Evolutionary conservation across 2,329 filamentous ascomycete genomes (phyloP).

Genomic region (Fusarium marasasianum): DNA sequence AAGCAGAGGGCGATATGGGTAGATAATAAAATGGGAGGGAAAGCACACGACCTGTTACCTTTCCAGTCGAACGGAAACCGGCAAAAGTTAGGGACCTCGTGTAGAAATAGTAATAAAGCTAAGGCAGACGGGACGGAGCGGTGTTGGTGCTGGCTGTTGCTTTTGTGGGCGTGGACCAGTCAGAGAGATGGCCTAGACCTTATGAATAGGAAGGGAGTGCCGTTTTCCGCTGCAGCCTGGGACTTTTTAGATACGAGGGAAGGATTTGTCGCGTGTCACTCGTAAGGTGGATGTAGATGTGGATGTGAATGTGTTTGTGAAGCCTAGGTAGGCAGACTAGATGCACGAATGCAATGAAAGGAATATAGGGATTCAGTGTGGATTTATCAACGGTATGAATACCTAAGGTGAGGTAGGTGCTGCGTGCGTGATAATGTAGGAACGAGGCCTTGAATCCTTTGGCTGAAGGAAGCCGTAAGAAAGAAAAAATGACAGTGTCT

Average conservation of each 20-base stretch:
- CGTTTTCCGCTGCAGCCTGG: constrained; percentile 26
- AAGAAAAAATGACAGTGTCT: neutral
- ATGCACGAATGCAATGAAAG: neutral
- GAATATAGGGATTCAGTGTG: neutral
- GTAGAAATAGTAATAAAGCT: constrained; percentile 17
- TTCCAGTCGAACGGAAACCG: constrained; percentile 41
- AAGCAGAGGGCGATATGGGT: neutral
- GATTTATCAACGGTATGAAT: neutral
- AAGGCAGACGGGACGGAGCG: constrained; percentile 26
- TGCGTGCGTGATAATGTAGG: neutral
- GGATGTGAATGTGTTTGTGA: neutral
- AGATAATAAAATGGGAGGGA: constrained; percentile 12
- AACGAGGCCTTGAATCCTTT: neutral
- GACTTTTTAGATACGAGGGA: constrained; percentile 17
- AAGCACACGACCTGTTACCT: constrained; percentile 54
- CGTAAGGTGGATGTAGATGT: neutral
- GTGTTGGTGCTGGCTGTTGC: constrained; percentile 14
- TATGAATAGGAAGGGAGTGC: constrained; percentile 33
- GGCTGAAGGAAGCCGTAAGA: neutral
- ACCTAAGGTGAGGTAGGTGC: neutral
- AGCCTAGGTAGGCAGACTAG: neutral
- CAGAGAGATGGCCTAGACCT: constrained; percentile 42
- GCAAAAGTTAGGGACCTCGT: constrained; percentile 9
- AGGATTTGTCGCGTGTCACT: constrained; percentile 28
- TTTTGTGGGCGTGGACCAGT: constrained; percentile 47